Evolutionary conservation across 345 rosid species (phyloP), one percentile per base, ranked within the genome.

Genomic region (Noccaea bulbosa): DNA sequence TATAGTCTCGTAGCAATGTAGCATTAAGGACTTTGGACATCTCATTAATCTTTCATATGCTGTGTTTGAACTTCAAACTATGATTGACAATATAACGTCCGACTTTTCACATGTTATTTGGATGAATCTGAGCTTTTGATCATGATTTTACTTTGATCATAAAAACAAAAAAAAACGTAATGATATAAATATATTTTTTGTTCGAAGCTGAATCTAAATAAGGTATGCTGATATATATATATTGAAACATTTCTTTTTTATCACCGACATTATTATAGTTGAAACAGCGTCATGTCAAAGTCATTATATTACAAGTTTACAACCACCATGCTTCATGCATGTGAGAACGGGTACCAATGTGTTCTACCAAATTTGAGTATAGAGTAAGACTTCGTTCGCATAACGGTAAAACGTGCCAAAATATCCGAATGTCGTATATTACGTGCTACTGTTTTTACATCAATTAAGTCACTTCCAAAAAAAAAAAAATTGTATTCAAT

Each of bases 341-440:
- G 77, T 73, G 72, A 73, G 14, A 45, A 57, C 45, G 66, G 66
- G 72, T 48, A 48, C 72, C 22, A 20, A 20, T 20, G 15, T 65
- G 77, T 73, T 73, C 61, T 6, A 56, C 60, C 72, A 73, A 30
- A 38, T 64, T 65, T 64, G 65, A 35, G 34, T 47, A 33, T 65
- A 9, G 71, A 73, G 57, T 56, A 73, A 65, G 66, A 73, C 77
- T 65, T 48, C 39, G 51, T 59, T 59, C 48, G 11, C 55, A 17
- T 33, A 51, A 6, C 8, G 14, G 27, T 50, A 41, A 71, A 70
- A 41, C 51, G 9, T 44, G 56, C 22, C 22, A 41, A 40, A 43
- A 20, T n/a, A 32, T 17, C 11, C 44, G 60, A 37, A 32, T 17
- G 32, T 32, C 8, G 15, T 20, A 50, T 50, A 16, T 12, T 39